Evolutionary conservation across 1,284 basidiomycete genomes (phyloP).

Genomic region (Cystobasidium pallidum): DNA sequence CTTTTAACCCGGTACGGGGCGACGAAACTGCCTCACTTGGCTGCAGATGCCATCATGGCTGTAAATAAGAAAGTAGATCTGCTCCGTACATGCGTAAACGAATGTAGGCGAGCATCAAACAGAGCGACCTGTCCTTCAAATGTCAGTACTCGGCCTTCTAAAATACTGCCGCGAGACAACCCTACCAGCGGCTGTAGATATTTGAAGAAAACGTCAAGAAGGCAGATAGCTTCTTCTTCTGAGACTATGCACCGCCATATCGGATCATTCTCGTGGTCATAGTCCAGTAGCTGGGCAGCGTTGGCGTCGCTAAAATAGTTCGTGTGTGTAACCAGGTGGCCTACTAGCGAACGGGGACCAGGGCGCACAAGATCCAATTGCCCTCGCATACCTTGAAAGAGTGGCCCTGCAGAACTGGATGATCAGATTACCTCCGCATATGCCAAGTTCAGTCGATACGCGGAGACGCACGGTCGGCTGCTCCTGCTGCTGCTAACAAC

Average conservation of each 20-base stretch:
- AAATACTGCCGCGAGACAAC: too few relatives aligned
- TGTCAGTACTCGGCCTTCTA: not conserved
- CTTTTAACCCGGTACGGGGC: not conserved
- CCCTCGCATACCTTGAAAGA: not conserved
- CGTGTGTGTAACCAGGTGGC: conserved; percentile 16
- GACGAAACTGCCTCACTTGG: conserved; percentile 15
- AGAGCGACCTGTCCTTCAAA: not conserved
- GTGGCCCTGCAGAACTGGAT: not conserved
- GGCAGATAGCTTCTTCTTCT: conserved; percentile 24
- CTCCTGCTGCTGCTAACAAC: conserved; percentile 24
- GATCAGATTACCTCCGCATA: not conserved
- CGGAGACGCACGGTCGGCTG: not conserved
- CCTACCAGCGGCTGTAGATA: conserved; percentile 27
- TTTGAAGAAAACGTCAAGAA: conserved; percentile 16
- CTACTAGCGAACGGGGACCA: conserved; percentile 9
- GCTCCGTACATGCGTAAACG: conserved; percentile 3
- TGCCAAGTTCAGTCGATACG: not conserved
- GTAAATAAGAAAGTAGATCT: conserved; percentile 34
- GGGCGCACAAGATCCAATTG: conserved; percentile 6
- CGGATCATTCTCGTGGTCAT: conserved; percentile 25
- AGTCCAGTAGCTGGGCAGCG: conserved; percentile 10
- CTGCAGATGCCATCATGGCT: conserved; percentile 24
- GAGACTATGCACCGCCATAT: conserved; percentile 17
- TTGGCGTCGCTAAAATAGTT: conserved; percentile 18
- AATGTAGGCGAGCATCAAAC: conserved; percentile 19